Evolutionary conservation across 371 early-diverging fungal genomes (phyloP), one percentile per base, ranked within the genome.

Genomic region (Apophysomyces sp.): DNA sequence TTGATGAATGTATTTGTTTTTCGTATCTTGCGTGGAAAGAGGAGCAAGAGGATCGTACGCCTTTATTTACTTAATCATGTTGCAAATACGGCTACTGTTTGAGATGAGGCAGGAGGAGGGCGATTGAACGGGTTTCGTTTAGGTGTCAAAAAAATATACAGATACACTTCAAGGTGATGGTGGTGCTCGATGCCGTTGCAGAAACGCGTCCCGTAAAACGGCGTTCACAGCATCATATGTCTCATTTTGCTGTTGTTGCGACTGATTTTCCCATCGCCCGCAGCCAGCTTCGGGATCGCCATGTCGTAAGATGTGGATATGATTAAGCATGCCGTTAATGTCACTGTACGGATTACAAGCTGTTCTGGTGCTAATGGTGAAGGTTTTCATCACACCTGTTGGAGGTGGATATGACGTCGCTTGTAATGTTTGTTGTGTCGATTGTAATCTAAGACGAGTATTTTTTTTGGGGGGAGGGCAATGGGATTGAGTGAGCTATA

Each of bases 241-340:
- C 12, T 26, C 30, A 55, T 6, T 11, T 39, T 58, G 39, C 28
- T 31, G n/a, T 40, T 41, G 31, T 40, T 16, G 58, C 8, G 32
- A 24, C 44, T 51, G 54, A 26, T 54, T 29, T 21, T 63, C 62
- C 72, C 72, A 72, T 65, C 68, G 65, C 11, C 60, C 44, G 34
- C 62, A 60, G 24, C 58, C 30, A n/a, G 44, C 21, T 54, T 72
- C 68, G 6, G 72, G 68, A 54, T 72, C 61, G 9, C 72, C 72
- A 52, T 62, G 39, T 39, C 72, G 68, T 26, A 29, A 39, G 3
- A 72, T 60, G 55, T 68, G 72, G 6, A 67, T 30, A 13, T 44
- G 28, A 27, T 57, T 55, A 16, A 72, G 63, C 15, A 60, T 31
- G 31, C 62, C 55, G 55, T 72, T 72, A 40, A 72, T 72, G 26